Base-by-base conservation (phyloP, 441 rosid species). In the Melastoma candidum region DNA sequence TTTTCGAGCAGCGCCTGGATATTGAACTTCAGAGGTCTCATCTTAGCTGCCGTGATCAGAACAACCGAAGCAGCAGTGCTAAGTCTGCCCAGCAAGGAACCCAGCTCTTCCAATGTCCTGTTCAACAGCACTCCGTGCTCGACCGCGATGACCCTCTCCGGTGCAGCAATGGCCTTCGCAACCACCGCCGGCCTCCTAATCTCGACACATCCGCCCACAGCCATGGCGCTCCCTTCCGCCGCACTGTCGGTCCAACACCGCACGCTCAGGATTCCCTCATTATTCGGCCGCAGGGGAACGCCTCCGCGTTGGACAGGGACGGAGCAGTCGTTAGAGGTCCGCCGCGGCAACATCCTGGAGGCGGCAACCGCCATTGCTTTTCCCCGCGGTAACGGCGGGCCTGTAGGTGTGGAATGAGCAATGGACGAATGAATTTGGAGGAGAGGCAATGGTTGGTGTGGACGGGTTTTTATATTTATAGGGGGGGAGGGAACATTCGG, bases 1-100 rank as follows among this genome's bases (percentile, higher is more conserved):
- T 64, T 84, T 69, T 87, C 79, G 51, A 77, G 43, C 54, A 74
- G 24, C 63, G 56, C 59, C 63, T 87, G 87, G 53, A 69, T 52
- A 24, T 71, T 70, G 3, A 64, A 52, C 54, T 52, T 77, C 77
- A 60, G 29, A 11, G 73, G 52, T 53, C 41, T 64, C 47, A 11
- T 63, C 48, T 65, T 63, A 44, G 64, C 39, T 46, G 63, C 69
- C 17, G 47, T 52, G 52, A 53, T 71, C 52, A 61, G 63, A 8
- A 56, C 44, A 54, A 55, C 64, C 51, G 60, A 55, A 60, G 69
- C 46, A 3, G 66, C 57, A 17, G n/a, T 48, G 2, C 47, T 10
- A 14, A 65, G 39, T 43, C 14, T 48, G 6, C 61, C 65, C 1
- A 71, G 12, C 49, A 67, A 56, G 63, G 67, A 36, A 53, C 57